These are phyloP conservation scores for Podospora anserina DNA, from an alignment of 495 filamentous ascomycete species.

Conservation along the genomic window DNA sequence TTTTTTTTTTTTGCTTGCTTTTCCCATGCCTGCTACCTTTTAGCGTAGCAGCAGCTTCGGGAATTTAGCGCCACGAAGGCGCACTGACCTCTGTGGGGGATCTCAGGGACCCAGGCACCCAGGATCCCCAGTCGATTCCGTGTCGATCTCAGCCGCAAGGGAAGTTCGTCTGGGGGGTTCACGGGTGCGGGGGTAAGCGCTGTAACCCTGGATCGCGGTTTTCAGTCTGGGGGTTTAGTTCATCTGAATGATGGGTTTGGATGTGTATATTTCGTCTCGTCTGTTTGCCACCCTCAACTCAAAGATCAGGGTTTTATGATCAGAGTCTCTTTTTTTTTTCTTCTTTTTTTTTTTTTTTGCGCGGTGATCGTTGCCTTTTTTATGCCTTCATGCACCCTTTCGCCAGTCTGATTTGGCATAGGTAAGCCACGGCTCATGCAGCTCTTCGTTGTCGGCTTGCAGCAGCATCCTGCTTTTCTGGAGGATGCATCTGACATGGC, in stretches of 20 bases:
- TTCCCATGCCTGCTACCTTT: not conserved
- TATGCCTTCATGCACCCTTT: not conserved
- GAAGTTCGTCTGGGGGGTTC: not conserved
- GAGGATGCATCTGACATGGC: conserved; percentile 6
- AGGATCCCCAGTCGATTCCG: not conserved
- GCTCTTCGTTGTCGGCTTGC: not conserved
- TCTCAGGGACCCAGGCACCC: not conserved
- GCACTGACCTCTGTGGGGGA: conserved; percentile 15
- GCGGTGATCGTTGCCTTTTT: conserved; percentile 18
- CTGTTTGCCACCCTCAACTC: conserved; percentile 3
- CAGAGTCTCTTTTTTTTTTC: not conserved
- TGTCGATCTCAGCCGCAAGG: conserved; percentile 18
- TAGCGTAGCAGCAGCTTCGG: not conserved
- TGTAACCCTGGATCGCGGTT: not conserved
- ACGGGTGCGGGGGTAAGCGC: not conserved
- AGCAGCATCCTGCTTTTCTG: conserved; percentile 3
- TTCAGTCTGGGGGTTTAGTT: not conserved
- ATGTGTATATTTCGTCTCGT: too few relatives aligned
- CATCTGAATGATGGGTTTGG: not conserved
- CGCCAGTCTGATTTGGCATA: not conserved
- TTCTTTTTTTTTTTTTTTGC: not conserved
- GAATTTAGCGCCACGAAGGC: conserved; percentile 10
- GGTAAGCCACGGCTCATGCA: not conserved
- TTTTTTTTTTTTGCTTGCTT: conserved; percentile 1
- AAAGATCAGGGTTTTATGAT: not conserved